phyloP scores from a whole-genome alignment of 768 basidiomycete genomes.

The Pleurotus eryngii region DNA sequence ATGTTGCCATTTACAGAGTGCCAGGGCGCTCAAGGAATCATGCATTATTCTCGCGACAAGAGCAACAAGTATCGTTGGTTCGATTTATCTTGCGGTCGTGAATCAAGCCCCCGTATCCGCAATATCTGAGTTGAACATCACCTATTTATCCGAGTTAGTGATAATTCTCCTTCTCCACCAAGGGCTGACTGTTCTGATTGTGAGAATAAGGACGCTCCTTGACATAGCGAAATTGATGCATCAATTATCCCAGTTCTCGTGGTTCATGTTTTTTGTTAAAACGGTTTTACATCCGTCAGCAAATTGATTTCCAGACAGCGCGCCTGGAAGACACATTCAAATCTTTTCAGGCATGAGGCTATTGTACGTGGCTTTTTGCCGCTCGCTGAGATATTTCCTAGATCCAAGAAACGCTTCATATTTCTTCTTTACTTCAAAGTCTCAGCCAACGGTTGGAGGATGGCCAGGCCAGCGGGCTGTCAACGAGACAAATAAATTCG shows the following conservation, averaged over 20 bases:
- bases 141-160: neutral
- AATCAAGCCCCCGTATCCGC: neutral
- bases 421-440: neutral
- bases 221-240: neutral
- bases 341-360: neutral
- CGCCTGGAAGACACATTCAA: neutral
- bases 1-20: neutral
- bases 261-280: neutral
- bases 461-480: neutral
- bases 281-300: neutral
- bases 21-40: neutral
- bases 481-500: neutral
- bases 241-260: neutral
- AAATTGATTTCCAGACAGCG: neutral
- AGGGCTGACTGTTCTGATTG: neutral
- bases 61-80: neutral
- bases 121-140: neutral
- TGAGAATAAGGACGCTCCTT: neutral
- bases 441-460: neutral
- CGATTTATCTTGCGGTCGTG: neutral
- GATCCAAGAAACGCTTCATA: neutral
- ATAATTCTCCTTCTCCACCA: neutral
- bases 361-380: too few species aligned
- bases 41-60: neutral
- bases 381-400: neutral